These are phyloP conservation scores for Santalum album DNA, from an alignment of 164 flowering plant species.

Conservation along the genomic window DNA sequence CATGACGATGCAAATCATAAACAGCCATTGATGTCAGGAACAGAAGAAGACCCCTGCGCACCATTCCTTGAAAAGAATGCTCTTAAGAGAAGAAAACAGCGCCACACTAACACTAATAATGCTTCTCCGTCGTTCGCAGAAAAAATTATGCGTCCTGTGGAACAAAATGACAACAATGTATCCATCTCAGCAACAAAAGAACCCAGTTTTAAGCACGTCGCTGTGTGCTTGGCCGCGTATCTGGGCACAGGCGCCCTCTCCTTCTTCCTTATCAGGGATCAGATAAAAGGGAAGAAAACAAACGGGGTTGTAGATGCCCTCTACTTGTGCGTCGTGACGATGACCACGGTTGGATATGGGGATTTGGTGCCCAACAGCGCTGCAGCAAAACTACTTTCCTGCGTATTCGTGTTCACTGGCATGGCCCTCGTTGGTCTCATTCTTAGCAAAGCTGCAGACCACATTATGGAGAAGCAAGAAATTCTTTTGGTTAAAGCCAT, in stretches of 20 bases:
- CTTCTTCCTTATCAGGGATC: constrained; percentile 46
- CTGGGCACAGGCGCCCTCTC: constrained; percentile 48
- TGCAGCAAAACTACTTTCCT: constrained; percentile 56
- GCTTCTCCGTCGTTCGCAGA: too few species aligned
- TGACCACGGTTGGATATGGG: constrained; percentile 94
- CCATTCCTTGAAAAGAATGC: constrained; percentile 9
- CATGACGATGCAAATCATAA: constrained; percentile 17
- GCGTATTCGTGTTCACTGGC: constrained; percentile 68
- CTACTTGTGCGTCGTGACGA: constrained; percentile 78
- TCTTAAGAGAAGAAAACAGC: constrained; percentile 26
- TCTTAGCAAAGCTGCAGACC: constrained; percentile 70
- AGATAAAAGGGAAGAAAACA: constrained; percentile 59
- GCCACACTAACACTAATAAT: constrained; percentile 6
- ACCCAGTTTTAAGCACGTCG: constrained; percentile 37
- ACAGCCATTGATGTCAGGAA: constrained; percentile 27
- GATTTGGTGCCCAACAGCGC: constrained; percentile 64
- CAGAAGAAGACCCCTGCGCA: constrained; percentile 13
- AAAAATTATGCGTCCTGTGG: too few species aligned
- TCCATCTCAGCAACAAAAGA: constrained; percentile 24
- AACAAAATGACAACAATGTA: not conserved
- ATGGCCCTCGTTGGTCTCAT: constrained; percentile 61
- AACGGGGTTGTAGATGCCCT: constrained; percentile 63
- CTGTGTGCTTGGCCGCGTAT: constrained; percentile 33
- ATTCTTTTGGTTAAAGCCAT: constrained; percentile 37
- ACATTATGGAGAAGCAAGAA: constrained; percentile 69